phyloP scores from a whole-genome alignment of 805 yeast genomes.

The Candida bentonensis region DNA sequence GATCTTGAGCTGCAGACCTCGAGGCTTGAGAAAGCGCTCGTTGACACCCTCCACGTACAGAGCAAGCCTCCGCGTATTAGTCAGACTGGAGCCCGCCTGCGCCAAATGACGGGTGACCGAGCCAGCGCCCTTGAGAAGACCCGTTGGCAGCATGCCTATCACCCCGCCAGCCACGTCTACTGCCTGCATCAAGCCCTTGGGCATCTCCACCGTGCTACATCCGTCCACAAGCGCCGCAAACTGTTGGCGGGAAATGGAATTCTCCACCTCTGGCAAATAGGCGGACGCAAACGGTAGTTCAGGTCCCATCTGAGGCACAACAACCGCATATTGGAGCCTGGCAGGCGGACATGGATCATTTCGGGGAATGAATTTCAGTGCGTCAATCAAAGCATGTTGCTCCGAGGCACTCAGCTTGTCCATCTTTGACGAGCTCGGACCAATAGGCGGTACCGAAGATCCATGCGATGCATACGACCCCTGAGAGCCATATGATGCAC shows the following conservation, averaged over 20 bases:
- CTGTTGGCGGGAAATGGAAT: not conserved
- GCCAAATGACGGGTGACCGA: not conserved
- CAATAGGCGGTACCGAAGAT: not conserved
- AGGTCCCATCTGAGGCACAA: not conserved
- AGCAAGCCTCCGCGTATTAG: not conserved
- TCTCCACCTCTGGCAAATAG: not conserved
- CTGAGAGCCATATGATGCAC: no score
- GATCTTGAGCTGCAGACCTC: not conserved
- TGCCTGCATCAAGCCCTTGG: not conserved
- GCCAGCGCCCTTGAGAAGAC: not conserved
- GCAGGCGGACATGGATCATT: not conserved
- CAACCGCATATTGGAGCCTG: not conserved
- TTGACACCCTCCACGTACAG: not conserved
- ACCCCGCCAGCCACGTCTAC: not conserved
- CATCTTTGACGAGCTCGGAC: not conserved
- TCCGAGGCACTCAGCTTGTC: not conserved
- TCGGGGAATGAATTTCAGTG: not conserved
- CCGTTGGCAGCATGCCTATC: constrained; percentile 1
- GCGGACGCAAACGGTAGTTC: not conserved
- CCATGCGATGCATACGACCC: no score
- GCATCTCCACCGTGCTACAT: not conserved
- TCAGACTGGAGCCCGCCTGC: not conserved
- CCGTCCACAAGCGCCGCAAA: not conserved
- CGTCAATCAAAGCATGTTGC: not conserved
- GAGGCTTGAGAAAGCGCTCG: not conserved